Base-by-base conservation (phyloP, 176 grass and related monocot species). In the Musa acuminata region DNA sequence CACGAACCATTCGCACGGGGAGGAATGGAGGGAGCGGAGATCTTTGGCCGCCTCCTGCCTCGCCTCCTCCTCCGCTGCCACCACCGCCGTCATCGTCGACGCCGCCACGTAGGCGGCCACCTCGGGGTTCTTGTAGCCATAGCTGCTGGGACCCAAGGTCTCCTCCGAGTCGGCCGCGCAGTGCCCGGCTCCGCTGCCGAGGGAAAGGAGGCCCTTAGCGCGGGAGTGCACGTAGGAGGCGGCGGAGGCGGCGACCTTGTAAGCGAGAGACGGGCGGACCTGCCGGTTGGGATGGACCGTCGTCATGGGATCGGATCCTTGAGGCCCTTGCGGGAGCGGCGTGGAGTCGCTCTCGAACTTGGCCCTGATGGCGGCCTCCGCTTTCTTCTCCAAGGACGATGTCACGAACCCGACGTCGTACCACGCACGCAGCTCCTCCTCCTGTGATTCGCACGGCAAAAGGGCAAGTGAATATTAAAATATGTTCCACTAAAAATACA, bases 1-100 rank as follows among this genome's bases (percentile, higher is more conserved):
- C 51, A 79, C 82, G 85, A 94, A 99, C 95, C 95, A 99, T 75
- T 99, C 90, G 73, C 95, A 99, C 51, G 95, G 95, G 9, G 95
- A 91, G 12, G 88, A 94, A 77, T 85, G 85, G 63, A 82, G 82
- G 53, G 95, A 99, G 12, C 90, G 88, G 64, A 99, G 95, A 86
- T 99, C 95, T 23, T 87, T 83, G 0, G 95, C 90, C 8, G 95
- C 95, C 82, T 91, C 86, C 68, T 93, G 90, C 43, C 90, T 73
- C 50, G 95, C 90, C 55, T 68, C 84, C 65, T 94, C 95, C 80
- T 91, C 90, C 0, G 95, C 90, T 17, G 90, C 95, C 80, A 94
- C 95, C 80, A 99, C 84, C n/a, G 90, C 95, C 73, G 95, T 99
- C 72, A 99, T 85, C 71, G 95, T 91, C 65, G 95, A 91, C 11